Percentiles rank a stretch among this genome's conserved stretches.
Conservation (phyloP, 2,329 filamentous ascomycete genomes). For the Phyllosticta citriasiana region DNA sequence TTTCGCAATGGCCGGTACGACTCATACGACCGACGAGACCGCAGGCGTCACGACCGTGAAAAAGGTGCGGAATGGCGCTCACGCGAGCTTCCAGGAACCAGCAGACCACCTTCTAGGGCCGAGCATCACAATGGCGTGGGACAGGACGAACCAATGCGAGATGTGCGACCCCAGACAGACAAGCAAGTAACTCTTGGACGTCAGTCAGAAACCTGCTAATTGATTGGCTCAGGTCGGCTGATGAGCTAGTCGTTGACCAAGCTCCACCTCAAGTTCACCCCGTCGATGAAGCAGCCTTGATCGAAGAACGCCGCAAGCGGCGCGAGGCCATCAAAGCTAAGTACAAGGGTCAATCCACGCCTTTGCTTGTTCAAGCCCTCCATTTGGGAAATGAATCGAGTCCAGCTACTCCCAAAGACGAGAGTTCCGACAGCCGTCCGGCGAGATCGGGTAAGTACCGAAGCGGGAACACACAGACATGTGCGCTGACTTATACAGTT, state of each 20-base stretch:
- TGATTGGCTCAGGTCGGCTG: not conserved
- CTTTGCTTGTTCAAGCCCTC: constrained; percentile 65
- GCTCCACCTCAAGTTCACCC: constrained; percentile 25
- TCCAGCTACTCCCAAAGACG: constrained; percentile 44
- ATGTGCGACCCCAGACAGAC: not conserved
- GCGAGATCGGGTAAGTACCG: constrained; percentile 32
- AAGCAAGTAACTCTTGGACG: not conserved
- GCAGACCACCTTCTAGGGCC: not conserved
- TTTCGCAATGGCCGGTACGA: constrained; percentile 5
- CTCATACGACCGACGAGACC: not conserved
- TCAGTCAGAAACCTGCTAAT: not conserved
- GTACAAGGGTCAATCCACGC: constrained; percentile 59
- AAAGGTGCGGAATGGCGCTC: constrained; percentile 8
- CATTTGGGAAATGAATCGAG: constrained; percentile 51
- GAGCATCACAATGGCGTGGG: not conserved
- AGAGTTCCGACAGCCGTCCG: constrained; percentile 24
- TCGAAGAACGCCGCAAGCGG: constrained; percentile 74
- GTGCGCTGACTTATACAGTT: constrained; percentile 9
- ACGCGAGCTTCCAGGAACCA: constrained; percentile 5
- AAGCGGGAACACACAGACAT: not conserved
- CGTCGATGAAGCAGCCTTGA: constrained; percentile 65
- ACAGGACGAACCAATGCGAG: not conserved
- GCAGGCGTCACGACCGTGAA: constrained; percentile 4
- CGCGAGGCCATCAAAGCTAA: constrained; percentile 80
- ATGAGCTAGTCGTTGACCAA: constrained; percentile 31